Evolutionary conservation across 345 rosid species (phyloP), one percentile per base, ranked within the genome.

Genomic region (Ceriops zippeliana): DNA sequence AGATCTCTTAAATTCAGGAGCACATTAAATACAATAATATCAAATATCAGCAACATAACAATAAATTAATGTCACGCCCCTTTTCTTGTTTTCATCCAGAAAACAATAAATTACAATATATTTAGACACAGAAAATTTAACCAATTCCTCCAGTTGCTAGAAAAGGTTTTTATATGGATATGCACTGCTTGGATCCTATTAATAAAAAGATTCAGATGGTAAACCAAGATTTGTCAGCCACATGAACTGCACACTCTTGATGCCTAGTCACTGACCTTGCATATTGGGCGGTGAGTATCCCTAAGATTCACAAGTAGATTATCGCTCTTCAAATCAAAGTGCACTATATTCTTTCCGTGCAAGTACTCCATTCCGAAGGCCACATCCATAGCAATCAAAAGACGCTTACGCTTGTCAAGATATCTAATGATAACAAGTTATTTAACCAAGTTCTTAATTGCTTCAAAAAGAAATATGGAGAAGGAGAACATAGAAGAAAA

Each of bases 311-410:
- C 92, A 30, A 87, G 86, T 73, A 87, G 74, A 80, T 87, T 87
- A 82, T 87, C 92, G 68, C 89, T 85, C 82, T 87, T 87, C 79
- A 87, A 76, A 72, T 87, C 92, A 62, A 87, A 87, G 68, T 87
- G 92, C 68, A 87, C 92, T 17, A 87, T 83, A 58, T 83, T 85
- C 78, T 85, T 87, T 61, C 84, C 87, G 73, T 87, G 92, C 80
- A 87, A 76, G 75, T 87, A 87, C 65, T 85, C 92, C 92, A 87
- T 87, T 42, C 92, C 92, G 31, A 87, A 87, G 67, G 92, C 92
- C 30, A 85, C 87, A 63, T 87, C 89, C 92, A 87, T 85, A 51
- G 88, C 87, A 68, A 87, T 85, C 70, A 87, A 67, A 17, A 83
- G 79, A 9, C 88, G 75, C 74, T 83, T 85, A 6, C 86, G 85